Evolutionary conservation across 352 stramenopile genomes (phyloP).

Genomic region (Globisporangium spinosum): DNA sequence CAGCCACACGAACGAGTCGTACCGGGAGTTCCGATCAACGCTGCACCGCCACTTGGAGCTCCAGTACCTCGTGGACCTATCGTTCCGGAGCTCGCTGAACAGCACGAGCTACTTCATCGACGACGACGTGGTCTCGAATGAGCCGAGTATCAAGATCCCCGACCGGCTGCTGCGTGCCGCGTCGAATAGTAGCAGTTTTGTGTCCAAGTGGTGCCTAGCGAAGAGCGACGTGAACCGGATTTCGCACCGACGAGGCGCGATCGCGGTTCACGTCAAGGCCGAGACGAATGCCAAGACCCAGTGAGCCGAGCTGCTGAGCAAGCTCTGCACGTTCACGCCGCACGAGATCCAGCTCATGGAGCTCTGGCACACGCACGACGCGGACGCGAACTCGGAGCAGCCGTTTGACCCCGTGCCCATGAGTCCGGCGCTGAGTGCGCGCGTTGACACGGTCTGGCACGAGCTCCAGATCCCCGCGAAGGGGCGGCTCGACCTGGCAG

Average conservation of each 20-base stretch:
- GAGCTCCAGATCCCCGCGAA: slow-evolving; percentile 57
- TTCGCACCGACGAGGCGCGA: slow-evolving; percentile 37
- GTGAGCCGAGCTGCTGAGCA: slow-evolving; percentile 41
- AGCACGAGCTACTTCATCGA: slow-evolving; percentile 60
- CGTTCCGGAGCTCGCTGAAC: slow-evolving; percentile 63
- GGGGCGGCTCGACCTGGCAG: slow-evolving; percentile 59
- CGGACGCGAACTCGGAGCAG: slow-evolving; percentile 31
- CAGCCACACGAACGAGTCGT: slow-evolving; percentile 56
- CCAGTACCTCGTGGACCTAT: slow-evolving; percentile 59
- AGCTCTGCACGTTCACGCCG: slow-evolving; percentile 43
- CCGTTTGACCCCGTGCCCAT: slow-evolving; percentile 63
- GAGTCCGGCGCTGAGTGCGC: slow-evolving; percentile 47
- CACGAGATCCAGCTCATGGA: slow-evolving; percentile 64
- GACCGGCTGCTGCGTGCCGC: slow-evolving; percentile 20
- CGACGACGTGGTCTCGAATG: slow-evolving; percentile 24
- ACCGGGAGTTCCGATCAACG: slow-evolving; percentile 51
- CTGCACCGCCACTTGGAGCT: slow-evolving; percentile 64
- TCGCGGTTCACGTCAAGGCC: slow-evolving; percentile 42
- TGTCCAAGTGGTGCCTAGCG: slow-evolving; percentile 44
- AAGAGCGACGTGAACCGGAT: slow-evolving; percentile 40
- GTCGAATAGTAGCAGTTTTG: slow-evolving; percentile 10
- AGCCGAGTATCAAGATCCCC: slow-evolving; percentile 45
- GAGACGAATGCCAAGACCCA: slow-evolving; percentile 31
- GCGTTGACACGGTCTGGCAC: slow-evolving; percentile 68
- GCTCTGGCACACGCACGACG: slow-evolving; percentile 53